phyloP scores from a whole-genome alignment of 495 filamentous ascomycete genomes.

The Penicillium cataractarum region DNA sequence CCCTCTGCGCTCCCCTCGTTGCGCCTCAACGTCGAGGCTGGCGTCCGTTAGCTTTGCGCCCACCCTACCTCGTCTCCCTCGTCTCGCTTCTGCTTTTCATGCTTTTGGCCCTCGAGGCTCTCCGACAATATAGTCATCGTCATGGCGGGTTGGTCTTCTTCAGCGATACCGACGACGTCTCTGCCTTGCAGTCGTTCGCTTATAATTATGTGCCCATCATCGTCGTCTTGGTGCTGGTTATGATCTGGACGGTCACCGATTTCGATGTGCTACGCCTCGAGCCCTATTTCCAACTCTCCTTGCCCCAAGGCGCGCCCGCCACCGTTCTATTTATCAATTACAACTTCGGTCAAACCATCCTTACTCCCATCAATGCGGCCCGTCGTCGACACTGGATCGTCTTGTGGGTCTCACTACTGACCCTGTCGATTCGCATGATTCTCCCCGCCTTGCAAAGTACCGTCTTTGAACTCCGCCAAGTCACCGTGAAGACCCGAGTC shows the following conservation, averaged over 20 bases:
- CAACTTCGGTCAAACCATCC: conserved; percentile 46
- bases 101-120: conserved; percentile 32
- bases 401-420: conserved; percentile 39
- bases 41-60: conserved; percentile 44
- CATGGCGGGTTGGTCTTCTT: conserved; percentile 41
- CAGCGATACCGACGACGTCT: conserved; percentile 38
- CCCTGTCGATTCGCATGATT: conserved; percentile 41
- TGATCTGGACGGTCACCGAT: conserved; percentile 45
- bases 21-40: conserved; percentile 28
- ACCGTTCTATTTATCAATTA: conserved; percentile 48
- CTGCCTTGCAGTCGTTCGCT: conserved; percentile 36
- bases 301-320: conserved; percentile 41
- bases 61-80: conserved; percentile 34
- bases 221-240: conserved; percentile 37
- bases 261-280: conserved; percentile 49
- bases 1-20: conserved; percentile 13
- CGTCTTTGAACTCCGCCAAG: conserved; percentile 40
- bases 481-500: conserved; percentile 27
- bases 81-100: conserved; percentile 33
- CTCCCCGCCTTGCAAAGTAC: conserved; percentile 44
- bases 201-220: conserved; percentile 49
- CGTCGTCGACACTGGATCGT: conserved; percentile 45
- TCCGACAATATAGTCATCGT: conserved; percentile 40
- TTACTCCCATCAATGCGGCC: conserved; percentile 43
- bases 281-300: conserved; percentile 45